A percentile compares a stretch with the other conserved stretches of the same genome.
Conservation (phyloP, 805 yeast species). For the Spathaspora girioi region DNA sequence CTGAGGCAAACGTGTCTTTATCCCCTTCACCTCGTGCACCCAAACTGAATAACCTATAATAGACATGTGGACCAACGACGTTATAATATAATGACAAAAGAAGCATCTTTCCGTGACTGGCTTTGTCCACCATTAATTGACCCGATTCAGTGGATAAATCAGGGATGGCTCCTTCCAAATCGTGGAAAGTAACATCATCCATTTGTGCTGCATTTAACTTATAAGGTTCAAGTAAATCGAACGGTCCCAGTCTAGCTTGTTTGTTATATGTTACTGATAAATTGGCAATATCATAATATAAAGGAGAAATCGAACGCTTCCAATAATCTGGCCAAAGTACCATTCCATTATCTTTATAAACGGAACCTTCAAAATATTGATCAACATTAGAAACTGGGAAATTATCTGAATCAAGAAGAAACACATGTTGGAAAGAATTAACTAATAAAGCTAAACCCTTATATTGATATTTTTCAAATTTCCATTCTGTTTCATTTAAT, state of each 20-base stretch:
- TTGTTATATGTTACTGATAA: conserved; percentile 25
- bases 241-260: conserved; percentile 26
- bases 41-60: conserved; percentile 64
- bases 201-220: conserved; percentile 30
- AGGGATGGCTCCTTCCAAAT: conserved; percentile 51
- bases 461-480: conserved; percentile 45
- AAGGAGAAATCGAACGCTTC: conserved; percentile 63
- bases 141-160: conserved; percentile 71
- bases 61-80: conserved; percentile 58
- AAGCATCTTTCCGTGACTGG: conserved; percentile 52
- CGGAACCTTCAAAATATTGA: conserved; percentile 40
- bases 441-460: conserved; percentile 57
- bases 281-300: conserved; percentile 44
- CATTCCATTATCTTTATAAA: conserved; percentile 45
- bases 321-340: conserved; percentile 69
- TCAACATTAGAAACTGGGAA: conserved; percentile 41
- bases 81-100: conserved; percentile 63
- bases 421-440: conserved; percentile 48
- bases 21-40: conserved; percentile 78
- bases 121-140: conserved; percentile 58
- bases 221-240: conserved; percentile 28
- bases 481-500: conserved; percentile 11
- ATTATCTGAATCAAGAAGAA: conserved; percentile 50
- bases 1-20: conserved; percentile 70
- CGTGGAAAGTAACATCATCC: conserved; percentile 24